Percentiles rank a stretch among this genome's conserved stretches.
Conservation (phyloP, 345 rosid genomes). For the Pelargonium nanum region DNA sequence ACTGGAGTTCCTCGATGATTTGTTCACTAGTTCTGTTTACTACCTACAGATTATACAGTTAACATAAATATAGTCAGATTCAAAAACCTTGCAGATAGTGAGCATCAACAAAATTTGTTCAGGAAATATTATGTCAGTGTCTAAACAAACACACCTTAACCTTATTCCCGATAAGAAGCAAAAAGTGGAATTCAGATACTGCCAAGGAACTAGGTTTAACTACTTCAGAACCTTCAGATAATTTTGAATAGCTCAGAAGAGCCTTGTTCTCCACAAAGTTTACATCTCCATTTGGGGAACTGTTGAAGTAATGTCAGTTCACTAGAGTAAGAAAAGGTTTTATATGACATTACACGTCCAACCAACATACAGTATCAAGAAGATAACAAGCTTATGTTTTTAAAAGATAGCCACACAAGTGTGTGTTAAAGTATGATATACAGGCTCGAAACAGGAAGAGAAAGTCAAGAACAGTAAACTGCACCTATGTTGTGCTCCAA, state of each 20-base stretch:
- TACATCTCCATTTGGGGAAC: conserved; percentile 83
- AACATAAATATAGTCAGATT: neutral
- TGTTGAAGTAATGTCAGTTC: conserved; percentile 23
- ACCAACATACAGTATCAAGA: neutral
- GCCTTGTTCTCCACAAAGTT: conserved; percentile 99
- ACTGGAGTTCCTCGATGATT: conserved; percentile 92
- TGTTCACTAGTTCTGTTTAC: conserved; percentile 96
- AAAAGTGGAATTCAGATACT: conserved; percentile 89
- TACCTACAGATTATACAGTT: conserved; percentile 41
- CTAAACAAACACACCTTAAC: conserved; percentile 68
- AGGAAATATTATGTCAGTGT: neutral
- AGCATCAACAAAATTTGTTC: neutral
- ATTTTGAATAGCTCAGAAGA: conserved; percentile 66
- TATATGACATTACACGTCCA: neutral
- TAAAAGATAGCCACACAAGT: neutral
- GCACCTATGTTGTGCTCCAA: conserved; percentile 93
- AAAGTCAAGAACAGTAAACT: conserved; percentile 9
- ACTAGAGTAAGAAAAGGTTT: neutral
- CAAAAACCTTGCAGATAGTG: neutral
- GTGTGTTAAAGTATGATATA: neutral
- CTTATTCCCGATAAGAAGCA: conserved; percentile 86
- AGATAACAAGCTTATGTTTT: no score
- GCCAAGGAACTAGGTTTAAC: conserved; percentile 84
- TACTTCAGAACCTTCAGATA: conserved; percentile 60
- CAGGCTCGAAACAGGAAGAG: conserved; percentile 9